Percentiles rank a stretch among this genome's conserved stretches.
Conservation (phyloP, 805 yeast genomes). For the Hemisphaericaspora nanyangensis region DNA sequence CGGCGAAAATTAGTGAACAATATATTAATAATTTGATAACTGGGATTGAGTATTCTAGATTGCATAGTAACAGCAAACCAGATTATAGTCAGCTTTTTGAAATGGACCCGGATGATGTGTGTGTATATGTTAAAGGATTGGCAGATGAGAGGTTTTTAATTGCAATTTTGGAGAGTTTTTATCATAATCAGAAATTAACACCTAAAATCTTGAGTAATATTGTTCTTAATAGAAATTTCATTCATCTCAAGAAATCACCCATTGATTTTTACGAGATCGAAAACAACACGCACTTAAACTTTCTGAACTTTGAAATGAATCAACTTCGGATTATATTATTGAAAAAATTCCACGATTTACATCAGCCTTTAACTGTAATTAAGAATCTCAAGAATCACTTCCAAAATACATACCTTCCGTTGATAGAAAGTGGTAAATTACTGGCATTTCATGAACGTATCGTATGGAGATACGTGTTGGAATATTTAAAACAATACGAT, state of each 20-base stretch:
- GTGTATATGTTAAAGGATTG: constrained; percentile 15
- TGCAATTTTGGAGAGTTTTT: constrained; percentile 20
- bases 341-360: constrained; percentile 34
- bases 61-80: constrained; percentile 1
- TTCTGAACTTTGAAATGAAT: constrained; percentile 13
- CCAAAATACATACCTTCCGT: constrained; percentile 19
- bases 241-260: constrained; percentile 16
- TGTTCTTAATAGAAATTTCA: constrained; percentile 22
- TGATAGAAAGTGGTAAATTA: constrained; percentile 18
- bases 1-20: constrained; percentile 1
- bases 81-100: constrained; percentile 11
- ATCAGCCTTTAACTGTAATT: constrained; percentile 28
- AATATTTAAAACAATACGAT: constrained; percentile 20
- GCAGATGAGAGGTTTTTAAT: constrained; percentile 16
- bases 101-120: constrained; percentile 16
- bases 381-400: constrained; percentile 27
- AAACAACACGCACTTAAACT: constrained; percentile 12
- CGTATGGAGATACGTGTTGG: constrained; percentile 39
- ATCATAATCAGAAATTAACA: constrained; percentile 22
- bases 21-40: constrained; percentile 20
- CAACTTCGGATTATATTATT: constrained; percentile 30
- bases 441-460: constrained; percentile 38
- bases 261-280: constrained; percentile 13
- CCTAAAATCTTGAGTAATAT: constrained; percentile 23
- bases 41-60: constrained; percentile 17